These are phyloP conservation scores for Dryas drummondii DNA, from an alignment of 306 rosid genomes.

Conservation along the genomic window DNA sequence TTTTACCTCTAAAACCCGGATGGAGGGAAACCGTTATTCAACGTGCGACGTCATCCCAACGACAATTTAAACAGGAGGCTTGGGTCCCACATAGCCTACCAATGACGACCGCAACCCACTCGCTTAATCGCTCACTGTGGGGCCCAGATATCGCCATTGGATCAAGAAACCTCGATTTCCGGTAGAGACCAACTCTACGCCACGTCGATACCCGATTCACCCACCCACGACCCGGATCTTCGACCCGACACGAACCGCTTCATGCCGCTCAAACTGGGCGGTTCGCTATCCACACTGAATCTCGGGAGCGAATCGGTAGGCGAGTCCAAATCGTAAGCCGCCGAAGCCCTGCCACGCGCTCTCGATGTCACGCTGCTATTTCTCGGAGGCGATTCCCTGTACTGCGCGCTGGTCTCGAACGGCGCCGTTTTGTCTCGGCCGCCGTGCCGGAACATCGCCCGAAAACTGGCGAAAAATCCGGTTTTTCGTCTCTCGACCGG, in stretches of 20 bases:
- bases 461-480: conserved; percentile 61
- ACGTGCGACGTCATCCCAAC: conserved; percentile 57
- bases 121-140: not conserved
- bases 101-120: conserved; percentile 20
- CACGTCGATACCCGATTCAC: conserved; percentile 39
- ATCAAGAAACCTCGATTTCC: not conserved
- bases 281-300: conserved; percentile 59
- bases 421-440: conserved; percentile 35
- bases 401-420: not conserved
- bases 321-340: conserved; percentile 21
- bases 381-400: conserved; percentile 28
- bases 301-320: conserved; percentile 48
- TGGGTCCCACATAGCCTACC: conserved; percentile 32
- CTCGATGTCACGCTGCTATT: conserved; percentile 17
- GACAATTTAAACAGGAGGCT: conserved; percentile 12
- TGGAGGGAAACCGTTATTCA: conserved; percentile 47
- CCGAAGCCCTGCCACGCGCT: conserved; percentile 15
- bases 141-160: conserved; percentile 34
- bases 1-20: conserved; percentile 25
- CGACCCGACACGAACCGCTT: conserved; percentile 79
- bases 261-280: conserved; percentile 65
- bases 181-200: not conserved
- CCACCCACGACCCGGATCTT: conserved; percentile 61
- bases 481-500: conserved; percentile 36
- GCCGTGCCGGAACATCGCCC: conserved; percentile 53